Evolutionary conservation across 2,329 filamentous ascomycete genomes (phyloP).

Genomic region (Ascomycota sp.): DNA sequence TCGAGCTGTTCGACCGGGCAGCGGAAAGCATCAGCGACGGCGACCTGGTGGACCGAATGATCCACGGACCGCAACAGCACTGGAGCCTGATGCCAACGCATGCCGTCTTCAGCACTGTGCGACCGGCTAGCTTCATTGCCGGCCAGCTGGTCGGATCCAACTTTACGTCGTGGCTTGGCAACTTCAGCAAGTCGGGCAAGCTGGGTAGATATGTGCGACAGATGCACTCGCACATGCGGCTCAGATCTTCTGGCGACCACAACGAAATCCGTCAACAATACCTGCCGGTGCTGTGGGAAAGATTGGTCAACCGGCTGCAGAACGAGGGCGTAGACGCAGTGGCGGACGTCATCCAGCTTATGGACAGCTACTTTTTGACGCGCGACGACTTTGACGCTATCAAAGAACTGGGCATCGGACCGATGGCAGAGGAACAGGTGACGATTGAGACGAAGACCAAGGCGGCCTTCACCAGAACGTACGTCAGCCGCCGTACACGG

Average conservation of each 20-base stretch:
- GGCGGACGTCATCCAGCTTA: slow-evolving; percentile 66
- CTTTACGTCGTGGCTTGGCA: slow-evolving; percentile 85
- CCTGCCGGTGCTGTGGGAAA: slow-evolving; percentile 66
- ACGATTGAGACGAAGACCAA: slow-evolving; percentile 73
- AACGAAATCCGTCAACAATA: slow-evolving; percentile 92
- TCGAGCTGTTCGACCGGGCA: slow-evolving; percentile 70
- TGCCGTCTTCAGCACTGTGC: slow-evolving; percentile 82
- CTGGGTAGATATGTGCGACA: slow-evolving; percentile 69
- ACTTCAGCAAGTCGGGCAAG: slow-evolving; percentile 70
- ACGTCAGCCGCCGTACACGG: slow-evolving; percentile 17
- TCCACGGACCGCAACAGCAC: slow-evolving; percentile 91
- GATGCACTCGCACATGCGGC: slow-evolving; percentile 89
- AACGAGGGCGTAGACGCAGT: slow-evolving; percentile 63
- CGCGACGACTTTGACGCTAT: slow-evolving; percentile 88
- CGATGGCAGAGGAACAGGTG: slow-evolving; percentile 52
- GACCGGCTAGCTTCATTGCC: slow-evolving; percentile 67
- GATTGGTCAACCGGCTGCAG: slow-evolving; percentile 52
- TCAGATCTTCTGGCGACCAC: slow-evolving; percentile 71
- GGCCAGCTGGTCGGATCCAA: slow-evolving; percentile 52
- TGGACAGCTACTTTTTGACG: slow-evolving; percentile 93
- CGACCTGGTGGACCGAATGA: slow-evolving; percentile 91
- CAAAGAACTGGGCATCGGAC: slow-evolving; percentile 71
- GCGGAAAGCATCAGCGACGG: slow-evolving; percentile 94
- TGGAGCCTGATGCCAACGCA: slow-evolving; percentile 97
- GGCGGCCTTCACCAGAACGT: slow-evolving; percentile 70